These are phyloP conservation scores for Corymbia citriodora DNA, from an alignment of 441 rosid species.

Conservation along the genomic window DNA sequence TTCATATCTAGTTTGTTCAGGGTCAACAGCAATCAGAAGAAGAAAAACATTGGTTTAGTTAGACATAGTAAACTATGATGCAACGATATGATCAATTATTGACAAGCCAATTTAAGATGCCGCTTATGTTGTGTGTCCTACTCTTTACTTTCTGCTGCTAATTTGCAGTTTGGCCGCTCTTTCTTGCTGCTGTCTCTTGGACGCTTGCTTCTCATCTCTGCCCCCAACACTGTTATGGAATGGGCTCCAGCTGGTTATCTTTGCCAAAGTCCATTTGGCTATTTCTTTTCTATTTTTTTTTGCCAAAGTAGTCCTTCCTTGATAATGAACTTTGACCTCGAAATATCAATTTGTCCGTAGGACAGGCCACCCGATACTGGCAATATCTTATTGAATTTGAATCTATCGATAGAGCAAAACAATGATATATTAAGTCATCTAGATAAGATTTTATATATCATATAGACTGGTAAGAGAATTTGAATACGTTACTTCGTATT, in stretches of 20 bases:
- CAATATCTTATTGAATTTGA: not conserved
- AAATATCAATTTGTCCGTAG: not conserved
- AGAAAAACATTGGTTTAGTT: not conserved
- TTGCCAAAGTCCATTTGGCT: not conserved
- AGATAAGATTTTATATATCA: not conserved
- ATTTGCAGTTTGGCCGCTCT: not conserved
- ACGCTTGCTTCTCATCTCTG: not conserved
- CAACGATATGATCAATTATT: not conserved
- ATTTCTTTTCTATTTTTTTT: not conserved
- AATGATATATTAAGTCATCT: not conserved
- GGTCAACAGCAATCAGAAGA: not conserved
- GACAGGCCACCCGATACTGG: not conserved
- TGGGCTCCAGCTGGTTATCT: not conserved
- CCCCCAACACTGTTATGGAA: not conserved
- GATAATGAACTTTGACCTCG: not conserved
- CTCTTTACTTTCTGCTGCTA: not conserved
- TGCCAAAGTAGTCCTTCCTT: not conserved
- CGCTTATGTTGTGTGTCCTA: not conserved
- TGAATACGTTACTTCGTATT: not conserved
- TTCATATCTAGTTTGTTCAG: not conserved
- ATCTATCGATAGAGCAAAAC: not conserved
- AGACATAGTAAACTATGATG: not conserved
- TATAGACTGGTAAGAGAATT: not conserved
- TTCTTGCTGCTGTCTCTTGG: not conserved
- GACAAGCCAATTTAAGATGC: not conserved